A percentile compares a stretch with the other conserved stretches of the same genome.
These are phyloP conservation scores for Gymnopilus junonius DNA, from an alignment of 768 basidiomycete species.

Conservation along the genomic window DNA sequence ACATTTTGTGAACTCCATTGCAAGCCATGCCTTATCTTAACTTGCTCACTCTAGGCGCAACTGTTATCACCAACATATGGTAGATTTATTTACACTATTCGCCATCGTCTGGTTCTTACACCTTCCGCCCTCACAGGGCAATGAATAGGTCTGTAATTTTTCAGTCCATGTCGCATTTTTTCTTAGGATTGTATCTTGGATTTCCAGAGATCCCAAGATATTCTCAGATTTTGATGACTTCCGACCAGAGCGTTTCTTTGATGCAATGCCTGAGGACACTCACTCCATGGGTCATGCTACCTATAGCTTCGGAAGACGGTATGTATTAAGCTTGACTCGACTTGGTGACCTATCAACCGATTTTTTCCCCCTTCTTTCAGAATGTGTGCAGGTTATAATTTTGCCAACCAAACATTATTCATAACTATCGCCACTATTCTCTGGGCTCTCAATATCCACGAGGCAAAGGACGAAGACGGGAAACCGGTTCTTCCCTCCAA, in stretches of 20 bases:
- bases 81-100: not conserved
- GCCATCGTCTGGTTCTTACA: not conserved
- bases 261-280: not conserved
- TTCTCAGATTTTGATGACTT: constrained; percentile 7
- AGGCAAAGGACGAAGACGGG: not conserved
- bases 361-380: too few relatives aligned
- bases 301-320: constrained; percentile 29
- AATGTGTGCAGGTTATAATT: constrained; percentile 36
- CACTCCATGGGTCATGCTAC: constrained; percentile 23
- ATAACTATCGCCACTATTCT: constrained; percentile 35
- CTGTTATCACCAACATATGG: not conserved
- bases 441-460: constrained; percentile 11
- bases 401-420: constrained; percentile 38
- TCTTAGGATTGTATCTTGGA: too few relatives aligned
- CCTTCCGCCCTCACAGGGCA: not conserved
- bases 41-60: not conserved
- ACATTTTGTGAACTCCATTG: too few relatives aligned
- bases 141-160: constrained; percentile 8
- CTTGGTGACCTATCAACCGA: too few relatives aligned
- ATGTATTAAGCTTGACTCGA: not conserved
- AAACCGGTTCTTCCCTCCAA: not conserved
- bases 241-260: constrained; percentile 11
- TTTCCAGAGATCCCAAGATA: constrained; percentile 3
- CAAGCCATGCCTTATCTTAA: not conserved
- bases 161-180: too few relatives aligned